Base-by-base conservation (phyloP, 164 flowering plant species). In the Chimonanthus salicifolius region DNA sequence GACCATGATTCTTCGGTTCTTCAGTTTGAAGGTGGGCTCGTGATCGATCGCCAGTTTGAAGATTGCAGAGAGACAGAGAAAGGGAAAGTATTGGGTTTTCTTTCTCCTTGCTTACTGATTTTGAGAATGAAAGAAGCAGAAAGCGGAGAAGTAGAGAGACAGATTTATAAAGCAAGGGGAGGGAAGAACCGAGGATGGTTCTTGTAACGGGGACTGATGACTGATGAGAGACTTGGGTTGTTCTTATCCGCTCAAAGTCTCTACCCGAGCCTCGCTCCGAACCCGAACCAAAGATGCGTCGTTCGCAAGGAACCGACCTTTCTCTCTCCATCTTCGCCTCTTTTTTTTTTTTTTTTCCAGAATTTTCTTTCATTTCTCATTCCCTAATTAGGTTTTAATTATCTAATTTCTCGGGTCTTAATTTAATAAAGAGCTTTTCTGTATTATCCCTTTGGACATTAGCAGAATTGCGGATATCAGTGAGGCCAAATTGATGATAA, bases 41-140 rank as follows among this genome's bases (percentile, higher is more conserved):
- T 90, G 92, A 75, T 89, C 98, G 83, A 94, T 89, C 87, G 98
- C 95, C 98, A 94, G 83, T 80, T 87, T 80, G 86, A 75, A 78
- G 9, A 43, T 4, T 6, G 2, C 33, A 4, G 16, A 66, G 48
- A 44, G 46, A 10, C 16, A 54, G 60, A 54, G 60, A 54, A 16
- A 51, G 58, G 58, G 3, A 51, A 51, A 8, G 33, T 33, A 33
- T 33, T 33, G 33, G 33, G 33, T 33, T 33, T 33, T 33, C 33
- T 50, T 50, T 51, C 13, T 51, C 13, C 58, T 13, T 51, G 13
- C 8, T 4, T 51, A 13, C 60, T 54, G 60, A 54, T 54, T 54
- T 16, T 54, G 50, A 0, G 58, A 46, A 54, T 68, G 58, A 33
- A 68, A 74, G 77, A 70, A 70, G 72, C 58, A 48, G 68, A 43